These are phyloP conservation scores for Lepidopterella palustris DNA, from an alignment of 495 filamentous ascomycete genomes.

Conservation along the genomic window DNA sequence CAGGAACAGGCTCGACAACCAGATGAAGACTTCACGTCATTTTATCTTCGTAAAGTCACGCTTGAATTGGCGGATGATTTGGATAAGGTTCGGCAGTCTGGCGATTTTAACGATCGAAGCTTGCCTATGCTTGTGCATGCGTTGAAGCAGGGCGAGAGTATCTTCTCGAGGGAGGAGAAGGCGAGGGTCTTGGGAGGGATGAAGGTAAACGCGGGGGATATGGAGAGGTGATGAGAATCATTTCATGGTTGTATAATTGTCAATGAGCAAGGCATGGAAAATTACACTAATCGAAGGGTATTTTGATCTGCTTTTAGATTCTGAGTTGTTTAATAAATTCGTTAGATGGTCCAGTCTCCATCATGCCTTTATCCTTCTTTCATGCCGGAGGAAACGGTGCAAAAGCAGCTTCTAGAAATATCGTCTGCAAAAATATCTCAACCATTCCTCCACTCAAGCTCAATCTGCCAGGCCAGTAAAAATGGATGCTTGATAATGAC, in stretches of 20 bases:
- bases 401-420: not conserved
- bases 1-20: too few species aligned
- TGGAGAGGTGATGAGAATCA: too few species aligned
- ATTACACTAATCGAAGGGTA: too few species aligned
- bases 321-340: too few species aligned
- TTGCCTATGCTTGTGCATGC: slow-evolving; percentile 56
- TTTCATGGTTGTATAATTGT: too few species aligned
- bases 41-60: slow-evolving; percentile 58
- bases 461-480: slow-evolving; percentile 81
- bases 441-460: slow-evolving; percentile 78
- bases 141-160: slow-evolving; percentile 52
- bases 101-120: slow-evolving; percentile 59
- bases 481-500: slow-evolving; percentile 94
- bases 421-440: not conserved
- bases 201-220: too few species aligned
- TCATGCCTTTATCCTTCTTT: not conserved
- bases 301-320: too few species aligned
- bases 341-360: too few species aligned
- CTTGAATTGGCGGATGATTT: slow-evolving; percentile 66
- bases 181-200: slow-evolving; percentile 21
- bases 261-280: too few species aligned
- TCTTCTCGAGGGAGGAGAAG: slow-evolving; percentile 36
- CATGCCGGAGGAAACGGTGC: not conserved
- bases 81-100: slow-evolving; percentile 55
- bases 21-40: slow-evolving; percentile 26